Base-by-base conservation (phyloP, 805 yeast genomes). In the Lachancea dasiensis region DNA sequence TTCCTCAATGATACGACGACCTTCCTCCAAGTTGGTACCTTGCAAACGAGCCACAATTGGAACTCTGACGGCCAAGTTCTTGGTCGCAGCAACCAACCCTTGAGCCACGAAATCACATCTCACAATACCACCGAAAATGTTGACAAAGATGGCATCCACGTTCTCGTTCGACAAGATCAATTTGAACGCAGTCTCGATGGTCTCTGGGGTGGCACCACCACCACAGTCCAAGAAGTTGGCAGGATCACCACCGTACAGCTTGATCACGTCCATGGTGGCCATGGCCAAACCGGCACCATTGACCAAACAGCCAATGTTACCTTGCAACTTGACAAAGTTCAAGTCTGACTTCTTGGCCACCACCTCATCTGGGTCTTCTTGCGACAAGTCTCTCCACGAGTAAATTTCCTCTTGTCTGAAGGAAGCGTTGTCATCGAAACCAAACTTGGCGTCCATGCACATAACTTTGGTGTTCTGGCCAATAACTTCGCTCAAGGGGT, bases 231-330 rank as follows among this genome's bases (percentile, higher is more conserved):
- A 78, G 78, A 92, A 92, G 76, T 92, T 92, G 50, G 98, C 99
- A 57, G 99, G 99, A 53, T 79, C 84, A 66, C 99, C 99, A 59
- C 97, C 97, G 72, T 87, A 85, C 57, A 92, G 78, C 72, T 92
- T 87, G 73, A 92, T 86, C 64, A 94, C 94, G 69, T 92, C 99
- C 97, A 92, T 89, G 50, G 99, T 92, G 55, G 99, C 99, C 99
- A 92, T 92, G 58, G 99, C 99, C 63, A 92, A 77, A 67, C 99
- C 99, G 43, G 99, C 99, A 73, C 99, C 99, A 68, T 92, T 92
- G 64, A 92, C 99, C 47, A 92, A 75, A 73, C 96, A 90, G 56
- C 98, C 99, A 61, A 92, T 90, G 75, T 87, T 86, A 68, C 99
- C 99, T 61, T 90, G 94, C 62, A 92, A 80, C 73, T 92, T 92